phyloP scores from a whole-genome alignment of 1,284 basidiomycete genomes.

The Pterula multifida region DNA sequence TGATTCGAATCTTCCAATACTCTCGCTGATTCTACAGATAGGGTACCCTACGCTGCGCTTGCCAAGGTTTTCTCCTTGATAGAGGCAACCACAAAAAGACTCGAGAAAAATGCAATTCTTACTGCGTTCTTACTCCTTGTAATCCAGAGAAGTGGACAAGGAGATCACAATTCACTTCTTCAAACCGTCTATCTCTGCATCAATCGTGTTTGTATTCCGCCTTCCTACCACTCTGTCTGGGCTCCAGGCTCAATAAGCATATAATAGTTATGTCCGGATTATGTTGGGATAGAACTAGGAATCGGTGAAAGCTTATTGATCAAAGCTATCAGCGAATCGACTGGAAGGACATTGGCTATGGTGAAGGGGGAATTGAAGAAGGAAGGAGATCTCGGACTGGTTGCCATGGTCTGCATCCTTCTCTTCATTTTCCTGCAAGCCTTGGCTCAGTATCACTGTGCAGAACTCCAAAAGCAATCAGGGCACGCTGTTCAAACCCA shows the following conservation, averaged over 20 bases:
- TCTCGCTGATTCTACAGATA: conserved; percentile 22
- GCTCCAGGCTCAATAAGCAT: conserved; percentile 9
- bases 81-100: conserved; percentile 90
- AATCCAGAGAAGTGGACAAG: conserved; percentile 70
- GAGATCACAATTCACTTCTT: conserved; percentile 62
- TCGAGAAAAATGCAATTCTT: conserved; percentile 86
- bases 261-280: conserved; percentile 82
- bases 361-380: conserved; percentile 91
- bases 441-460: conserved; percentile 4
- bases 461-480: conserved; percentile 91
- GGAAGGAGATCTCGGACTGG: conserved; percentile 90
- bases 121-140: conserved; percentile 86
- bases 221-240: background rate
- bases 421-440: background rate
- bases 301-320: conserved; percentile 93
- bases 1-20: background rate
- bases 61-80: conserved; percentile 85
- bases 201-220: conserved; percentile 60
- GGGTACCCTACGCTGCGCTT: conserved; percentile 90
- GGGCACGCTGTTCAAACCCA: conserved; percentile 91
- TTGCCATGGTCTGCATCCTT: conserved; percentile 68
- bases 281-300: conserved; percentile 90
- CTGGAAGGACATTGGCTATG: conserved; percentile 71
- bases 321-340: conserved; percentile 93
- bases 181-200: conserved; percentile 95